Evolutionary conservation across 2,329 filamentous ascomycete genomes (phyloP), one percentile per base, ranked within the genome.

Genomic region (Trichoderma breve): DNA sequence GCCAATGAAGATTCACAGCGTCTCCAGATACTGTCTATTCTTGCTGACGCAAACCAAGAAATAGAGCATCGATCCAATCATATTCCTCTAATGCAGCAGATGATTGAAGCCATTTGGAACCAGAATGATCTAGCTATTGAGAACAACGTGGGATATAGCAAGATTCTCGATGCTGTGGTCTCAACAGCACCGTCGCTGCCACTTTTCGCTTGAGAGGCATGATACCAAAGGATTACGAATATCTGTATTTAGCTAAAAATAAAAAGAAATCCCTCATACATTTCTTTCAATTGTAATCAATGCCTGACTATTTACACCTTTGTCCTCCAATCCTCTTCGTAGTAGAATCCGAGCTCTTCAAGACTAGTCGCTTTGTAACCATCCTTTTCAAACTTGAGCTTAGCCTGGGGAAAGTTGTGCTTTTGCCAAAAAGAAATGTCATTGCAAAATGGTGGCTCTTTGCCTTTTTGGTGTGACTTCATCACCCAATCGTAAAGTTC

Each of bases 361-460:
- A 63, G 36, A n/a, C 24, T n/a, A 30, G 24, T 63, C 11, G 60
- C 60, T 30, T 43, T 47, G 11, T 28, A 47, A 3, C 60, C 60
- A 4, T n/a, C 4, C 26, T 43, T n/a, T 18, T 63, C 36, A 12
- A 28, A 63, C 28, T 63, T 63, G 6, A 63, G 60, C n/a, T 93
- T 92, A 43, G 95, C 92, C 14, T 90, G 85, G 0, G 87, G 85
- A 75, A 92, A 92, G 3, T 90, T 85, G 72, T 87, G 85, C 24
- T 95, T 86, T 77, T 92, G 86, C 93, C 93, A 97, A 67, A 89
- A 88, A 76, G 92, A 84, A 80, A 90, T 87, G 61, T 89, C 87
- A 8, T 87, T 86, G 94, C 95, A 98, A 28, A 82, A 83, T 4
- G 91, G 91, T 30, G 93, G 91, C 74, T 86, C 81, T 80, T 93